Evolutionary conservation across 768 basidiomycete species (phyloP), one percentile per base, ranked within the genome.

Genomic region (Pisolithus albus): DNA sequence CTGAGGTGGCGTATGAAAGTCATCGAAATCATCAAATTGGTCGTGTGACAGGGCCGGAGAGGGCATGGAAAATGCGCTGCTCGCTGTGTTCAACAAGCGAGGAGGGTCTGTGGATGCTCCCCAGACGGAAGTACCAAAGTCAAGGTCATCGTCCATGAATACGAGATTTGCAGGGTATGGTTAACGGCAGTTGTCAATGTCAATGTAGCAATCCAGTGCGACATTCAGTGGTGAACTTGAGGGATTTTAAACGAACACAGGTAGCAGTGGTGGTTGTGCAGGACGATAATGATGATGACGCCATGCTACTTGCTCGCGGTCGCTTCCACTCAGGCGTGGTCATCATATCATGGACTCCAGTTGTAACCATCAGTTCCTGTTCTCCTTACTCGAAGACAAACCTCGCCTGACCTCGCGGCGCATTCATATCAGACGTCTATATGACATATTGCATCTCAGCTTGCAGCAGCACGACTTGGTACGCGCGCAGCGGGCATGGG

Each of bases 111-210:
- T 75, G 40, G 72, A 71, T 7, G 74, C 68, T 37, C 79, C 82
- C 88, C 88, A 90, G 34, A 90, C 83, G 13, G 85, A 83, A 47
- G 86, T 74, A 47, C 81, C 83, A 61, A 88, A 83, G 26, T 77
- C 73, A 49, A 86, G 67, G 60, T 88, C 87, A 67, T 87, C 87
- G 61, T 85, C 83, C 82, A 87, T 83, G 32, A 32, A 21, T n/a
- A n/a, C n/a, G 15, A 11, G 4, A 38, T 37, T 39, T 56, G 54
- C 28, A 58, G 56, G 45, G 43, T 13, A 6, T 6, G 43, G 34
- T 34, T 11, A 3, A 15, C 3, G 5, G 13, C 10, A 11, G n/a
- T 19, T 42, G 19, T 19, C 41, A 0, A 42, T 23, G n/a, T 19
- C 41, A 3, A 42, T 23, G n/a, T 18, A 18, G 39, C n/a, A 21